phyloP scores from a whole-genome alignment of 2,329 filamentous ascomycete genomes.

The Trichoderma sp. region DNA sequence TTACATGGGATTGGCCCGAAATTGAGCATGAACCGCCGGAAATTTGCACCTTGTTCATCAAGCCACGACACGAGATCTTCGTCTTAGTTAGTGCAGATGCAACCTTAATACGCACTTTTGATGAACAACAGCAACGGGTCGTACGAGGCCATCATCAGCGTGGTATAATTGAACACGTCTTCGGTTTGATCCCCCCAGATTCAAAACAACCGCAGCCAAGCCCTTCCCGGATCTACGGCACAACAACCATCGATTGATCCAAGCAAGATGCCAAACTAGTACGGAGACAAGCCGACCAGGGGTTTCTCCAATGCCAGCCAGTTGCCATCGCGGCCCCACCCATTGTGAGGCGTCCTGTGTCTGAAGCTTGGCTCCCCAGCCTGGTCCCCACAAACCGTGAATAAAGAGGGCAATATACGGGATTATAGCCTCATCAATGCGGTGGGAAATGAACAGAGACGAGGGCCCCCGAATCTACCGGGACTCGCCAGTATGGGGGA shows the following conservation, averaged over 20 bases:
- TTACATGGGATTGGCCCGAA: neutral
- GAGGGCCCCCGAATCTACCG: neutral
- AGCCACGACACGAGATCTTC: neutral
- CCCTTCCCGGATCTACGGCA: neutral
- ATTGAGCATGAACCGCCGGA: constrained; percentile 14
- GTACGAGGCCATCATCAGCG: neutral
- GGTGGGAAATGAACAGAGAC: neutral
- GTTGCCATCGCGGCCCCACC: constrained; percentile 15
- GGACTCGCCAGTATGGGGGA: neutral
- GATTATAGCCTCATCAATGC: neutral
- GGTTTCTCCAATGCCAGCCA: neutral
- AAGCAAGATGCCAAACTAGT: neutral
- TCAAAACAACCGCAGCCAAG: neutral
- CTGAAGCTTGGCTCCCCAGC: constrained; percentile 16
- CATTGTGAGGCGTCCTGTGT: constrained; percentile 19
- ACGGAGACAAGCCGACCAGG: neutral
- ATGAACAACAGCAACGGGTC: neutral
- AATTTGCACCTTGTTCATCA: neutral
- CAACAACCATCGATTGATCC: neutral
- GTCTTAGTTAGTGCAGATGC: neutral
- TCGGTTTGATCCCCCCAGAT: neutral
- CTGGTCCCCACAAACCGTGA: neutral
- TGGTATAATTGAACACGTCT: neutral
- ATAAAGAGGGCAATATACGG: neutral
- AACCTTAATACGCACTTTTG: neutral